These are phyloP conservation scores for Rhizomucor miehei DNA, from an alignment of 371 early-diverging fungal genomes.

Conservation along the genomic window DNA sequence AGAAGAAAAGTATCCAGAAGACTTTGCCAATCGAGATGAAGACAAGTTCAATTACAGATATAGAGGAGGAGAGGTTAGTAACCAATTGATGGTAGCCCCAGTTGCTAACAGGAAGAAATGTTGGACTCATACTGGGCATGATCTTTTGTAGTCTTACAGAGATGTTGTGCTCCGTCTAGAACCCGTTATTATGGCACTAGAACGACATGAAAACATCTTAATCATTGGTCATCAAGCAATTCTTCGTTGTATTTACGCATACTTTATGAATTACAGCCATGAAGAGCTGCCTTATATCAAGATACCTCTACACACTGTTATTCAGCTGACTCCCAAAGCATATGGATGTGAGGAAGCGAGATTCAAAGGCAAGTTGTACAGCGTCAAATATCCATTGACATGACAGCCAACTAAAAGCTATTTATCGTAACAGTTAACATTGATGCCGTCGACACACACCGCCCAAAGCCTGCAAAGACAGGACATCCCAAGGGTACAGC, in stretches of 20 bases:
- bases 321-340: slow-evolving; percentile 95
- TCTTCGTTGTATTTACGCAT: slow-evolving; percentile 90
- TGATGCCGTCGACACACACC: slow-evolving; percentile 86
- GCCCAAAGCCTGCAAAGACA: slow-evolving; percentile 49
- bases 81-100: background rate
- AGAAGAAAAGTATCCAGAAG: slow-evolving; percentile 79
- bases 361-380: slow-evolving; percentile 55
- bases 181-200: slow-evolving; percentile 94
- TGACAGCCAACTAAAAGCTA: background rate
- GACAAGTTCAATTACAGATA: slow-evolving; percentile 96
- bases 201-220: slow-evolving; percentile 93
- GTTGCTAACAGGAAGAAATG: background rate
- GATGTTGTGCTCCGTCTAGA: slow-evolving; percentile 66
- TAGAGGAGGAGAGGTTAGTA: slow-evolving; percentile 82
- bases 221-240: slow-evolving; percentile 96
- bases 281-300: slow-evolving; percentile 96
- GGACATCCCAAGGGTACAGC: background rate
- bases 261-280: slow-evolving; percentile 88
- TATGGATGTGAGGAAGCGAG: slow-evolving; percentile 92
- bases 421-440: slow-evolving; percentile 57
- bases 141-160: slow-evolving; percentile 65
- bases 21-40: slow-evolving; percentile 87
- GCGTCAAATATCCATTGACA: background rate
- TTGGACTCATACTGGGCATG: background rate
- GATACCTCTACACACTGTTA: slow-evolving; percentile 96